phyloP scores from a whole-genome alignment of 306 rosid genomes.

The Castanospermum australe region DNA sequence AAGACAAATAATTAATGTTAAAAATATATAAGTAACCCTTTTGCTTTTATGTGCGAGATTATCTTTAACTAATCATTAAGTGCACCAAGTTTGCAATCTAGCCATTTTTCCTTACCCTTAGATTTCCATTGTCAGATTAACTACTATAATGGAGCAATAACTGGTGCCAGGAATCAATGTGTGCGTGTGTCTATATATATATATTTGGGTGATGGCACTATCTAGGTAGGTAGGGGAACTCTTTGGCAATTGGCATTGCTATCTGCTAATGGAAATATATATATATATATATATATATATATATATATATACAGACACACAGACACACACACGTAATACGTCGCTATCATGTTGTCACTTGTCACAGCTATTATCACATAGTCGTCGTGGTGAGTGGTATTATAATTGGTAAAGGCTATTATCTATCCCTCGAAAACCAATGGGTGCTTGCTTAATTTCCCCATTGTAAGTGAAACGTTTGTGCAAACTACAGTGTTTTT shows the following conservation, averaged over 20 bases:
- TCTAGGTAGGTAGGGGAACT: slow-evolving; percentile 2
- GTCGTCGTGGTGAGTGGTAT: neutral
- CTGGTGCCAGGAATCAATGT: neutral
- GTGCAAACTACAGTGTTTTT: neutral
- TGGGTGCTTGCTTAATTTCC: too few relatives aligned
- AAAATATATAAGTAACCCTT: neutral
- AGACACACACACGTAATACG: too few relatives aligned
- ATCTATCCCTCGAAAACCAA: neutral
- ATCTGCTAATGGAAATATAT: neutral
- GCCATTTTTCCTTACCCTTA: neutral
- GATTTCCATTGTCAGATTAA: neutral
- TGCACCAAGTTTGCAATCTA: neutral
- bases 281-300: too few relatives aligned
- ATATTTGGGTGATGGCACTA: slow-evolving; percentile 4
- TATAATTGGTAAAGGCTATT: neutral
- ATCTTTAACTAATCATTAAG: slow-evolving; percentile 30
- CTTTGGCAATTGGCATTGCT: slow-evolving; percentile 13
- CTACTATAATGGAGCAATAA: neutral
- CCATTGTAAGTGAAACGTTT: too few relatives aligned
- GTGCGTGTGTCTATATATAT: too few relatives aligned
- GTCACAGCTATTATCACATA: slow-evolving; percentile 35
- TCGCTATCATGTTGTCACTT: slow-evolving; percentile 45
- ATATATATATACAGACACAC: too few relatives aligned
- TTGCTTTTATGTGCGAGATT: neutral
- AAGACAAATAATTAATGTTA: neutral